Evolutionary conservation across 306 rosid species (phyloP).

Genomic region (Begonia peltatifolia): DNA sequence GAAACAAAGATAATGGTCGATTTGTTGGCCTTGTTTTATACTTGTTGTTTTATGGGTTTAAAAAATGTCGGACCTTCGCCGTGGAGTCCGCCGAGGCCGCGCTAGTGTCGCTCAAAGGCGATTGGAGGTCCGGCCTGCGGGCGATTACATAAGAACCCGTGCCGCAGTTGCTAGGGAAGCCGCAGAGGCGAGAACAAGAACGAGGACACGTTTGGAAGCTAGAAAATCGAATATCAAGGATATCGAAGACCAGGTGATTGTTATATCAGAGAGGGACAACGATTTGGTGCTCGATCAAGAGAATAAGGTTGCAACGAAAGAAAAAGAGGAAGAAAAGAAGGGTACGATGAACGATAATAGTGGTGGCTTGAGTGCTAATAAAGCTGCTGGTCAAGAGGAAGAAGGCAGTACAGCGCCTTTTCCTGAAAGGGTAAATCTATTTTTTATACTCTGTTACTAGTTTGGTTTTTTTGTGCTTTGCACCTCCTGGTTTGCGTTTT

Average conservation of each 20-base stretch:
- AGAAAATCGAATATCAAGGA: conserved; percentile 22
- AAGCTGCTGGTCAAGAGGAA: conserved; percentile 63
- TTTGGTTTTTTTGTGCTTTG: neutral
- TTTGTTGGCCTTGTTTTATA: conserved; percentile 16
- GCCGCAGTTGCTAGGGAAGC: conserved; percentile 59
- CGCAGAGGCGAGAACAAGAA: conserved; percentile 33
- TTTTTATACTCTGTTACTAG: neutral
- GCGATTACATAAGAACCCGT: conserved; percentile 53
- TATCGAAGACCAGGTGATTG: conserved; percentile 27
- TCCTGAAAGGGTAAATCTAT: conserved; percentile 58
- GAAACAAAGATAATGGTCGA: conserved; percentile 50
- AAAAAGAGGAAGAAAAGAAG: conserved; percentile 12
- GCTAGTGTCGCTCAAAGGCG: conserved; percentile 42
- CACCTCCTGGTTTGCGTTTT: neutral
- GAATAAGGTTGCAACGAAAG: conserved; percentile 10
- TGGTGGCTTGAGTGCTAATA: conserved; percentile 83
- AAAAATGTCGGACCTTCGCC: conserved; percentile 87
- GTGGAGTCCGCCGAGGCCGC: conserved; percentile 63
- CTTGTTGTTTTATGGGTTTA: conserved; percentile 66
- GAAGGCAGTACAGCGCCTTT: conserved; percentile 76
- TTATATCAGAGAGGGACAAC: conserved; percentile 38
- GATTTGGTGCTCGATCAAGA: conserved; percentile 16
- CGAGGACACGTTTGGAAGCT: conserved; percentile 46
- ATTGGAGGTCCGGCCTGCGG: conserved; percentile 29
- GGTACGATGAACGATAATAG: conserved; percentile 72